Conservation (phyloP, 371 early-diverging fungal genomes). For the Nematocida homosporus region DNA sequence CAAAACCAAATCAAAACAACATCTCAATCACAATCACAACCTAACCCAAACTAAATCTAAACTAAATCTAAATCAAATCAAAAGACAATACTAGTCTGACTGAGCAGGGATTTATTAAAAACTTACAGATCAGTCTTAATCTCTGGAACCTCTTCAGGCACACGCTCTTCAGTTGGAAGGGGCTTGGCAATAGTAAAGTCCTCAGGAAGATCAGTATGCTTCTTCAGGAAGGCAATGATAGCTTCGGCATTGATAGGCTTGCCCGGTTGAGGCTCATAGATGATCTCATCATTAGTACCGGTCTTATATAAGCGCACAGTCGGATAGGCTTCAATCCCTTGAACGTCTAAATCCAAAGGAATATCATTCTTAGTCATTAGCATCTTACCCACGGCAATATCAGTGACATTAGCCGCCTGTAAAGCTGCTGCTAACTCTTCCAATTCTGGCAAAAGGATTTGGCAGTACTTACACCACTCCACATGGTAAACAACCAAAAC, state of each 20-base stretch:
- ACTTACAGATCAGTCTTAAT: conserved; percentile 49
- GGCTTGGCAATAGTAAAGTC: background rate
- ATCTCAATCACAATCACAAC: too few relatives aligned
- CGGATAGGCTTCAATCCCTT: conserved; percentile 53
- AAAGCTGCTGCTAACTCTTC: conserved; percentile 37
- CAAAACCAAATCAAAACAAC: background rate
- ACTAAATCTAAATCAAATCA: background rate
- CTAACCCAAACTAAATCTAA: too few relatives aligned
- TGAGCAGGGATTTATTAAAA: conserved; percentile 6
- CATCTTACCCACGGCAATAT: conserved; percentile 41
- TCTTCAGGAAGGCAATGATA: conserved; percentile 35
- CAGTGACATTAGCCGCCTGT: background rate
- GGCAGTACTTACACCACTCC: conserved; percentile 53
- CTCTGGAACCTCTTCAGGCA: conserved; percentile 10
- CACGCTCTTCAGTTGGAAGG: background rate
- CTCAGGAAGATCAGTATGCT: conserved; percentile 32
- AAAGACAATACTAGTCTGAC: background rate
- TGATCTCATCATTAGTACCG: conserved; percentile 54
- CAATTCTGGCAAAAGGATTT: conserved; percentile 35
- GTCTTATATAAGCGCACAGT: conserved; percentile 55
- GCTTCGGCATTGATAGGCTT: conserved; percentile 23
- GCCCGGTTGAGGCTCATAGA: conserved; percentile 9
- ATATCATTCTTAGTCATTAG: conserved; percentile 56
- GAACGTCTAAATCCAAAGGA: conserved; percentile 29
- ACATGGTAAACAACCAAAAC: conserved; percentile 48